These are phyloP conservation scores for Plectosphaerella sp. DNA, from an alignment of 2,329 filamentous ascomycete species.

Conservation along the genomic window DNA sequence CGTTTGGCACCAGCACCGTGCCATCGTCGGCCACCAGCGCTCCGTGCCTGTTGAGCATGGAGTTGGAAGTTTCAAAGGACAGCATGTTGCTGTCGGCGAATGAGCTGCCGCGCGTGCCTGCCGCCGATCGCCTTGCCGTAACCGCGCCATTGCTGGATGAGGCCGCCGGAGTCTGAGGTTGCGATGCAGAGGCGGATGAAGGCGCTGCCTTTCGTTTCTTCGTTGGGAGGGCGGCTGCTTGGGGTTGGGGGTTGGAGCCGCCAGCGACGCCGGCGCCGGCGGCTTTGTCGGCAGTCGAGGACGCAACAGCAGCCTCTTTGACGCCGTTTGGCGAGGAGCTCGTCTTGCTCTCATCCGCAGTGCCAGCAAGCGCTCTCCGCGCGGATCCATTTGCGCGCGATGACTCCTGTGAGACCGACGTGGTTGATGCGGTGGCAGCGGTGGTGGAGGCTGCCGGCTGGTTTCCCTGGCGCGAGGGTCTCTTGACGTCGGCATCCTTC, in stretches of 20 bases:
- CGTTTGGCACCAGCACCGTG: conserved; percentile 76
- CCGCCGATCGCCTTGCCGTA: conserved; percentile 29
- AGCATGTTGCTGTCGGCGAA: conserved; percentile 78
- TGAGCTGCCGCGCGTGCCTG: conserved; percentile 19
- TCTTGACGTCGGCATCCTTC: conserved; percentile 54
- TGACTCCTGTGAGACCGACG: conserved; percentile 17
- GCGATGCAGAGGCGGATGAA: neutral
- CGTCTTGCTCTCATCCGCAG: conserved; percentile 33
- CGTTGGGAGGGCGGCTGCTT: conserved; percentile 16
- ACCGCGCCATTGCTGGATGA: conserved; percentile 21
- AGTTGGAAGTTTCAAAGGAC: conserved; percentile 70
- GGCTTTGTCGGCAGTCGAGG: conserved; percentile 41
- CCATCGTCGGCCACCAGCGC: conserved; percentile 88
- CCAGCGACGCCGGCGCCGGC: neutral
- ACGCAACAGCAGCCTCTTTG: conserved; percentile 26
- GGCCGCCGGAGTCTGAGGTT: conserved; percentile 11
- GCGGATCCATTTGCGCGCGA: conserved; percentile 25
- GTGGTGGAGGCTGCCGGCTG: conserved; percentile 27
- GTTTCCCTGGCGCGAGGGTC: conserved; percentile 44
- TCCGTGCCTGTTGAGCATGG: conserved; percentile 64
- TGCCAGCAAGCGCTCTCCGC: conserved; percentile 30
- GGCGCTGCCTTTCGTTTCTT: neutral
- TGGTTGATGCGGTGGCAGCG: conserved; percentile 10
- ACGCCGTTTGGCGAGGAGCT: conserved; percentile 25
- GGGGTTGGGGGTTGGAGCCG: conserved; percentile 19